Percentiles rank a stretch among this genome's conserved stretches.
Evolutionary conservation across 495 filamentous ascomycete species (phyloP).

Genomic region (Annulohypoxylon bovei): DNA sequence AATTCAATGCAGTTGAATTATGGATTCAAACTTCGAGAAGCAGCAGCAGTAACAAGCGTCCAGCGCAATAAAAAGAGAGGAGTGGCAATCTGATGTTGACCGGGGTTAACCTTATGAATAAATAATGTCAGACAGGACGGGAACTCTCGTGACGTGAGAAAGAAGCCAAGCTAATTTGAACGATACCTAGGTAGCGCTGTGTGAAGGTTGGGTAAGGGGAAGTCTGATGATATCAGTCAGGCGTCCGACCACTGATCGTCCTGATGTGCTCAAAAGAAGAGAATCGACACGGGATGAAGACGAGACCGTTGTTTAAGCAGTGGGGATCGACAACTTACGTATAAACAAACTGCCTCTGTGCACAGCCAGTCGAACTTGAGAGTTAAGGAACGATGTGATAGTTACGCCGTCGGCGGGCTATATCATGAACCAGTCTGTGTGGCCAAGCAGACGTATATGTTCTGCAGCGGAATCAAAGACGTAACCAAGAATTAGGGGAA

Average conservation of each 20-base stretch:
- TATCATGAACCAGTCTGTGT: constrained; percentile 18
- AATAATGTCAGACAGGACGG: not conserved
- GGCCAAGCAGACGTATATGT: constrained; percentile 9
- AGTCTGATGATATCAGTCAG: not conserved
- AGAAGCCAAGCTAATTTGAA: not conserved
- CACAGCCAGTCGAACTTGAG: not conserved
- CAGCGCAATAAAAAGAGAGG: constrained; percentile 5
- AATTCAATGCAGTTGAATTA: constrained; percentile 23
- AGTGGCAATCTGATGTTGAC: constrained; percentile 5
- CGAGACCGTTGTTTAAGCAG: constrained; percentile 9
- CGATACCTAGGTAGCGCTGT: not conserved
- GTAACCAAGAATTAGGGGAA: constrained; percentile 1
- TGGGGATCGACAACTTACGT: constrained; percentile 22
- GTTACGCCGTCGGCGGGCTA: constrained; percentile 1
- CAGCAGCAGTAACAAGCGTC: not conserved
- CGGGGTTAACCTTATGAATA: not conserved
- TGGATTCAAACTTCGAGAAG: constrained; percentile 13
- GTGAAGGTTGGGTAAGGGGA: constrained; percentile 1
- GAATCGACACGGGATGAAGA: not conserved
- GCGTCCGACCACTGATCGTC: not conserved
- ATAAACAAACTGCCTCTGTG: constrained; percentile 10
- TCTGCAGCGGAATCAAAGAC: constrained; percentile 19
- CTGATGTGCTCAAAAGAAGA: constrained; percentile 2
- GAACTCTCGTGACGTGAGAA: not conserved
- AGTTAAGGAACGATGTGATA: constrained; percentile 1